A percentile compares a stretch with the other conserved stretches of the same genome.
phyloP scores from a whole-genome alignment of 2,329 filamentous ascomycete species.

The Aspergillus sp. region DNA sequence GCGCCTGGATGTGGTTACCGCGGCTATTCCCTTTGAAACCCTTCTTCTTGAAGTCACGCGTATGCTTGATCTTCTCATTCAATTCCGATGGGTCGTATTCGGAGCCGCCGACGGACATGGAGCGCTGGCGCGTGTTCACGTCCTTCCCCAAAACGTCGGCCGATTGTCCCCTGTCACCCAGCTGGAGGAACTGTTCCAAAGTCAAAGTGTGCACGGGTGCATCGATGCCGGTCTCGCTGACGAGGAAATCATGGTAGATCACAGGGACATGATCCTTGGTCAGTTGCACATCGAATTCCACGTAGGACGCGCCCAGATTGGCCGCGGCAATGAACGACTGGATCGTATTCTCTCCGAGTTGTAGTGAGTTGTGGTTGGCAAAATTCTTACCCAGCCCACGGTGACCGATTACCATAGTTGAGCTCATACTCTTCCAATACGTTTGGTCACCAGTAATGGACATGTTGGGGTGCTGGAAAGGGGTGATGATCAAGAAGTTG shows the following conservation, averaged over 20 bases:
- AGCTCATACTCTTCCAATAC: conserved; percentile 91
- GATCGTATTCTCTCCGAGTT: conserved; percentile 94
- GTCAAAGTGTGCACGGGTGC: conserved; percentile 94
- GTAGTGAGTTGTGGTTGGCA: conserved; percentile 77
- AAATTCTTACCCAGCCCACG: conserved; percentile 87
- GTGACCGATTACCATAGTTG: conserved; percentile 78
- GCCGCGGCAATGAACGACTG: conserved; percentile 94
- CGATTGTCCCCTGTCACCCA: conserved; percentile 58
- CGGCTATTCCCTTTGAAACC: conserved; percentile 95
- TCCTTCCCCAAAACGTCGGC: neutral
- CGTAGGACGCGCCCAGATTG: conserved; percentile 77
- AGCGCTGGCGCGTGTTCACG: conserved; percentile 44
- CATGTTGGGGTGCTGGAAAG: conserved; percentile 92
- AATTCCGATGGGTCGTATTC: conserved; percentile 43
- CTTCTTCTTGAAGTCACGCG: conserved; percentile 88
- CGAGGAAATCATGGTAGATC: conserved; percentile 97
- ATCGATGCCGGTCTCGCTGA: conserved; percentile 96
- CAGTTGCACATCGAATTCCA: conserved; percentile 83
- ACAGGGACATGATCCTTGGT: conserved; percentile 99
- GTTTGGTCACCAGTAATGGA: conserved; percentile 85
- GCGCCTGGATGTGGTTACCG: conserved; percentile 91
- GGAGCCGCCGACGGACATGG: conserved; percentile 60
- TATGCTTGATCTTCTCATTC: conserved; percentile 95
- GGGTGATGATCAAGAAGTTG: conserved; percentile 93
- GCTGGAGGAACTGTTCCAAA: conserved; percentile 84